Evolutionary conservation across 1,284 basidiomycete species (phyloP).

Genomic region (Ganoderma leucocontextum): DNA sequence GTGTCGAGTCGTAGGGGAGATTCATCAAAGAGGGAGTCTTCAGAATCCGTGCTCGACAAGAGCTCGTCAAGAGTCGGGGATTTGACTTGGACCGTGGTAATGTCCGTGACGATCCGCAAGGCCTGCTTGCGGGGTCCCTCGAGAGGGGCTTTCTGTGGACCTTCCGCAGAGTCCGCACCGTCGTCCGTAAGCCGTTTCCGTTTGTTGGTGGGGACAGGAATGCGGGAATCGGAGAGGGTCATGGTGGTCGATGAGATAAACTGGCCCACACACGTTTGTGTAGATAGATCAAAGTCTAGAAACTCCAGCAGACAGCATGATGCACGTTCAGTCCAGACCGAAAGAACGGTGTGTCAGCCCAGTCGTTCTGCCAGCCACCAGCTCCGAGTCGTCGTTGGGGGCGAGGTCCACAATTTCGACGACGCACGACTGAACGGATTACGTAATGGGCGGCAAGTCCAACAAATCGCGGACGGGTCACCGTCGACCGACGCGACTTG

Average conservation of each 20-base stretch:
- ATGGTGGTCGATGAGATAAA: slow-evolving; percentile 1
- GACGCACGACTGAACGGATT: too few species aligned
- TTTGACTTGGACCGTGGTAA: slow-evolving; percentile 3
- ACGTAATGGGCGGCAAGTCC: slow-evolving; percentile 3
- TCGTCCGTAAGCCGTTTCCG: slow-evolving; percentile 22
- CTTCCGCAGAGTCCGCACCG: not conserved
- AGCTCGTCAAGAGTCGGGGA: slow-evolving; percentile 28
- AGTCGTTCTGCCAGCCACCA: not conserved
- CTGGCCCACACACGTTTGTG: slow-evolving; percentile 1
- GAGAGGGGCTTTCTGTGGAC: not conserved
- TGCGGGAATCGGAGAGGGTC: slow-evolving; percentile 8
- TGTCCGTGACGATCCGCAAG: slow-evolving; percentile 26
- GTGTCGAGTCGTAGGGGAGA: slow-evolving; percentile 22
- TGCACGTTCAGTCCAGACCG: slow-evolving; percentile 6
- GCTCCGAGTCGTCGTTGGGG: not conserved
- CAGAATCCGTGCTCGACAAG: slow-evolving; percentile 33
- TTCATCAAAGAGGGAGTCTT: slow-evolving; percentile 55
- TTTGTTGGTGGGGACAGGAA: slow-evolving; percentile 19
- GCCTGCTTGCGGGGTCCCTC: slow-evolving; percentile 12
- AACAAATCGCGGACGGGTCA: not conserved
- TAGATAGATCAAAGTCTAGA: not conserved
- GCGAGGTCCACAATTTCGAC: too few species aligned
- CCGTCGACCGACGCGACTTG: not conserved
- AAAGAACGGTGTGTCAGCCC: slow-evolving; percentile 10
- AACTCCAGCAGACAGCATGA: not conserved